Base-by-base conservation (phyloP, 2,329 filamentous ascomycete species). In the Trichoderma cornu-damae region DNA sequence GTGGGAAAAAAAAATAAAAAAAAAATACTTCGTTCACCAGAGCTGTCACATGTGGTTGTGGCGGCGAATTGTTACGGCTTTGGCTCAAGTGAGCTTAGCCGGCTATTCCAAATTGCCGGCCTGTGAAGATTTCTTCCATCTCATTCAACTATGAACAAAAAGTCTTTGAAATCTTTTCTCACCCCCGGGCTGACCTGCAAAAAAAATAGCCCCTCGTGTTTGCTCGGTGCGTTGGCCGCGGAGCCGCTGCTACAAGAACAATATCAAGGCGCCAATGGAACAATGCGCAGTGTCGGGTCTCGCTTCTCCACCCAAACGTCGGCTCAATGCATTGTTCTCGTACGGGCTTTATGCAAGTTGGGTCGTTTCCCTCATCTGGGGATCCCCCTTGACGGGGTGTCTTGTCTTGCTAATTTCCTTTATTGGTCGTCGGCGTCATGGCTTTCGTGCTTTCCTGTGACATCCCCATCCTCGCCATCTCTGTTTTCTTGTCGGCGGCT, bases 251-350 rank as follows among this genome's bases (percentile, higher is more conserved):
- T n/a, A 18, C 7, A 4, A 8, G 56, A 55, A 60, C 59, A 60
- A 60, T 60, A 59, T 40, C 18, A 60, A 60, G 34, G 12, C 26
- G n/a, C 38, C 34, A 24, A 34, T 40, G n/a, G 30, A 24, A 59
- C 50, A 59, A 59, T 55, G 38, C 48, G 12, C 16, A 14, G 5
- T 12, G 7, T 35, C 22, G 49, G 22, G 34, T 22, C 16, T 28
- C 11, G 9, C 6, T 12, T 46, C 26, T 44, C 37, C 43, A 42
- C 51, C 20, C 16, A 26, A 28, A n/a, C 14, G 22, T 12, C 26
- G 22, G 12, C 18, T 11, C 18, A 37, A 34, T 48, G 44, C 50
- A 59, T 56, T 59, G 51, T 56, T 18, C 44, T 40, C 40, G 11
- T 43, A 44, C 30, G 18, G 57, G 44, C 8, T 16, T 30, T 12